These are phyloP conservation scores for Pythium folliculosum DNA, from an alignment of 352 stramenopile species.

Conservation along the genomic window DNA sequence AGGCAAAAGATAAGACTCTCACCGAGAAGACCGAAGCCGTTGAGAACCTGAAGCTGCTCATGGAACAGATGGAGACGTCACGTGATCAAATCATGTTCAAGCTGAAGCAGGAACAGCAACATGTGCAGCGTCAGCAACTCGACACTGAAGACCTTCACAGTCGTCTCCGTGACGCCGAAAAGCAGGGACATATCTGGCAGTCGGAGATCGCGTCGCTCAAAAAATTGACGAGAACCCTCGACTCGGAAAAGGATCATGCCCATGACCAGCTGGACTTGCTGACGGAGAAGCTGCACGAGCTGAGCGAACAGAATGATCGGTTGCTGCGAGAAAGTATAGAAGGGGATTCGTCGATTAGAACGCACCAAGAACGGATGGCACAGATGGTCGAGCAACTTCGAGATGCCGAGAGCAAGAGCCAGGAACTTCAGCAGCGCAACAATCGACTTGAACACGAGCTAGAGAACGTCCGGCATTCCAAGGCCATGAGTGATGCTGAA, in stretches of 20 bases:
- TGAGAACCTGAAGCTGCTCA: conserved; percentile 71
- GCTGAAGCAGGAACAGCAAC: conserved; percentile 72
- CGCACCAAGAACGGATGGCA: conserved; percentile 61
- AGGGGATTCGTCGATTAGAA: conserved; percentile 35
- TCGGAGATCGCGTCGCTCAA: conserved; percentile 64
- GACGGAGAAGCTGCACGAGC: conserved; percentile 70
- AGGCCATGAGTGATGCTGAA: conserved; percentile 70
- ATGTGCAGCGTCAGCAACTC: conserved; percentile 55
- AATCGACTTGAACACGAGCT: conserved; percentile 55
- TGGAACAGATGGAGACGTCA: conserved; percentile 84
- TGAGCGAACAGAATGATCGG: conserved; percentile 50
- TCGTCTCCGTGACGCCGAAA: conserved; percentile 49
- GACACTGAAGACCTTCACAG: conserved; percentile 56
- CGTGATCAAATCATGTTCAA: conserved; percentile 80
- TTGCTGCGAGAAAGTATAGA: conserved; percentile 41
- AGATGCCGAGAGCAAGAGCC: conserved; percentile 48
- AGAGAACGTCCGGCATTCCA: conserved; percentile 55
- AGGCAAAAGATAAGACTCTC: conserved; percentile 53
- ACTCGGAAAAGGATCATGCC: conserved; percentile 71
- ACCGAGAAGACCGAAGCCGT: conserved; percentile 66
- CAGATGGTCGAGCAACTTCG: conserved; percentile 63
- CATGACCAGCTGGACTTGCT: conserved; percentile 70
- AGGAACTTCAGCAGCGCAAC: conserved; percentile 43
- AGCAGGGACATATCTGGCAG: conserved; percentile 42
- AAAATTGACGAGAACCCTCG: conserved; percentile 63